phyloP scores from a whole-genome alignment of 2,329 filamentous ascomycete species.

The Xylaria arbuscula region DNA sequence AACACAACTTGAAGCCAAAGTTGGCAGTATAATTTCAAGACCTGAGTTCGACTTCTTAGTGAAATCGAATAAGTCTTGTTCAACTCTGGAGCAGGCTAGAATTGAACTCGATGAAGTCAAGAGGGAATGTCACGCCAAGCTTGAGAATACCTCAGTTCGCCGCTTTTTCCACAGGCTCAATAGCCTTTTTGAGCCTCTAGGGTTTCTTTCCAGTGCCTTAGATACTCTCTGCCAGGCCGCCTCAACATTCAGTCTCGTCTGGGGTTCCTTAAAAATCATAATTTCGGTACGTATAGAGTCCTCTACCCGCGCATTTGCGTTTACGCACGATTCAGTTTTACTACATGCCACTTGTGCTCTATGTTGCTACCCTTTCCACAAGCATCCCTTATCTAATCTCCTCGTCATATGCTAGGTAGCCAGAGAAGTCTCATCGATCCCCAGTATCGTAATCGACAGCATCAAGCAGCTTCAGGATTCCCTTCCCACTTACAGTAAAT shows the following conservation, averaged over 20 bases:
- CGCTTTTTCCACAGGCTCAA: not conserved
- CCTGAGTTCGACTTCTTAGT: not conserved
- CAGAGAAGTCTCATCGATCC: slow-evolving; percentile 1
- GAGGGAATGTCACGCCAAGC: not conserved
- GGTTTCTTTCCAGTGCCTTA: not conserved
- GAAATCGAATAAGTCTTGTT: not conserved
- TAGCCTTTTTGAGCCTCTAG: not conserved
- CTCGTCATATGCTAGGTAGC: not conserved
- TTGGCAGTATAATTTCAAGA: not conserved
- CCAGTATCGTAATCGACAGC: not conserved
- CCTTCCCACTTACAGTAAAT: not conserved
- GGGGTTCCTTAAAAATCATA: not conserved
- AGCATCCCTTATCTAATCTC: not conserved
- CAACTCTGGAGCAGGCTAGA: not conserved
- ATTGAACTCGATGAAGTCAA: not conserved
- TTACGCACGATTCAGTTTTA: no score
- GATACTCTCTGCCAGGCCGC: not conserved
- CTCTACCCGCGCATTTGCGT: not conserved
- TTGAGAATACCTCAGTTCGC: not conserved
- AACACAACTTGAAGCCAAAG: slow-evolving; percentile 1
- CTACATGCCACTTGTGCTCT: no score
- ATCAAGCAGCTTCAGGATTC: not conserved
- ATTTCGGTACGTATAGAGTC: not conserved
- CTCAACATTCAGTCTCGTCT: not conserved
- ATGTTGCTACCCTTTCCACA: not conserved